phyloP scores from a whole-genome alignment of 768 basidiomycete genomes.

The Galerina marginata region DNA sequence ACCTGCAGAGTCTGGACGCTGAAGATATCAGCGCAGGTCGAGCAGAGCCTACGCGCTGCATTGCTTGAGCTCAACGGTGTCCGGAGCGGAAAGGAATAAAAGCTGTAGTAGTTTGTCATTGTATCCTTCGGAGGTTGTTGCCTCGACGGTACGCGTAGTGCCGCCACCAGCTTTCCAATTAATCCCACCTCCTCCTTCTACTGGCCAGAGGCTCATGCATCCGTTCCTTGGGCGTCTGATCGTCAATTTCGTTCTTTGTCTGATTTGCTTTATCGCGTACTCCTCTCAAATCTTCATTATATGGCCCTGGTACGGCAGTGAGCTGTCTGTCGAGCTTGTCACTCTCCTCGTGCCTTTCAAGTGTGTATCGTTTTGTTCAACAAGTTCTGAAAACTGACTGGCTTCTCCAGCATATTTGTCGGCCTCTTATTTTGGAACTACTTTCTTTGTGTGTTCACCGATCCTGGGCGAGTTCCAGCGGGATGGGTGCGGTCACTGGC shows the following conservation, averaged over 20 bases:
- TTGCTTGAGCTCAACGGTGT: slow-evolving; percentile 6
- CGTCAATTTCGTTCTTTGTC: slow-evolving; percentile 69
- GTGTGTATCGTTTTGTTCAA: slow-evolving; percentile 48
- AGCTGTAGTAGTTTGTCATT: slow-evolving; percentile 23
- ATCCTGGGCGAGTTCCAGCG: slow-evolving; percentile 84
- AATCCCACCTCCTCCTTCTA: not conserved
- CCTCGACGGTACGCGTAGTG: not conserved
- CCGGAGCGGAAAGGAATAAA: slow-evolving; percentile 3
- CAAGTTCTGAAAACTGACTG: slow-evolving; percentile 13
- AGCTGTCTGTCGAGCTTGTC: slow-evolving; percentile 74
- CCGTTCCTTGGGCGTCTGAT: slow-evolving; percentile 61
- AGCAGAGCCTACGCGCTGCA: slow-evolving; percentile 21
- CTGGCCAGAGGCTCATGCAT: slow-evolving; percentile 35
- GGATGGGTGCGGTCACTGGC: slow-evolving; percentile 65
- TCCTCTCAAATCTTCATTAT: slow-evolving; percentile 90
- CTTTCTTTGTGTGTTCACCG: slow-evolving; percentile 77
- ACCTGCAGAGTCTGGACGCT: not conserved
- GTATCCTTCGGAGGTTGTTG: slow-evolving; percentile 21
- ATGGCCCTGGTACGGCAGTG: slow-evolving; percentile 90
- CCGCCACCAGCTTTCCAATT: not conserved
- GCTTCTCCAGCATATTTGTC: slow-evolving; percentile 64
- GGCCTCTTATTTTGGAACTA: slow-evolving; percentile 89
- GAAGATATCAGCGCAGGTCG: slow-evolving; percentile 17
- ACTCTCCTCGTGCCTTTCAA: slow-evolving; percentile 89
- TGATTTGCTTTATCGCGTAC: slow-evolving; percentile 89